A percentile compares a stretch with the other conserved stretches of the same genome.
Evolutionary conservation across 2,329 filamentous ascomycete species (phyloP).

Genomic region (Colletotrichum tanaceti): DNA sequence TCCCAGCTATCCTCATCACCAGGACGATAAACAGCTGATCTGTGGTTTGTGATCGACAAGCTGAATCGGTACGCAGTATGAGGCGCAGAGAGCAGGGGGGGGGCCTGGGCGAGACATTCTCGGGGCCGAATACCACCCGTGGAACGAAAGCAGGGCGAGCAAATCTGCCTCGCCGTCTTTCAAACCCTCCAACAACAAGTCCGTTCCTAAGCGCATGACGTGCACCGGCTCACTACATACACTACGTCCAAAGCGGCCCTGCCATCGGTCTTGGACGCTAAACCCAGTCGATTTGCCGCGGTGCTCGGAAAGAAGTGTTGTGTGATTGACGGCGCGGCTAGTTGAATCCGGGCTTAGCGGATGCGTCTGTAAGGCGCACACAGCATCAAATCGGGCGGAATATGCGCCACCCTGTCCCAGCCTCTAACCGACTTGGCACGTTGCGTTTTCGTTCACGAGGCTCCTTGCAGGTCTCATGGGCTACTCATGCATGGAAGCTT

Average conservation of each 20-base stretch:
- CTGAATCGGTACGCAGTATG: background rate
- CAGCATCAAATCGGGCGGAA: slow-evolving; percentile 8
- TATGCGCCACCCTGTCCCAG: slow-evolving; percentile 7
- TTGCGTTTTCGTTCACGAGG: background rate
- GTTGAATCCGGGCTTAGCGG: slow-evolving; percentile 21
- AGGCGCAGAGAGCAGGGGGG: background rate
- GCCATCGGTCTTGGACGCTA: slow-evolving; percentile 11
- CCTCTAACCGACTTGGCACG: slow-evolving; percentile 15
- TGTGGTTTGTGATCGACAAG: background rate
- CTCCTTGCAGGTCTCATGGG: background rate
- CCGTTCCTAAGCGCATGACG: background rate
- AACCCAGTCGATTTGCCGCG: slow-evolving; percentile 1
- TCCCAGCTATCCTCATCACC: background rate
- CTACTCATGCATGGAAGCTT: background rate
- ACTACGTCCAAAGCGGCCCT: background rate
- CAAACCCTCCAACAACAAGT: background rate
- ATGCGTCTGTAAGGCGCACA: background rate
- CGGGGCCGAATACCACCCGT: background rate
- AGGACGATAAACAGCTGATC: background rate
- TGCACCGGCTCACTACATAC: background rate
- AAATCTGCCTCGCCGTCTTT: slow-evolving; percentile 23
- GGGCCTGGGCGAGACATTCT: background rate
- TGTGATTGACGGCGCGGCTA: background rate
- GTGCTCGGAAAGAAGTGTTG: too few relatives aligned
- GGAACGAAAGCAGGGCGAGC: slow-evolving; percentile 14